Conservation (phyloP, 2,329 filamentous ascomycete species). For the Trichophyton schoenleinii region DNA sequence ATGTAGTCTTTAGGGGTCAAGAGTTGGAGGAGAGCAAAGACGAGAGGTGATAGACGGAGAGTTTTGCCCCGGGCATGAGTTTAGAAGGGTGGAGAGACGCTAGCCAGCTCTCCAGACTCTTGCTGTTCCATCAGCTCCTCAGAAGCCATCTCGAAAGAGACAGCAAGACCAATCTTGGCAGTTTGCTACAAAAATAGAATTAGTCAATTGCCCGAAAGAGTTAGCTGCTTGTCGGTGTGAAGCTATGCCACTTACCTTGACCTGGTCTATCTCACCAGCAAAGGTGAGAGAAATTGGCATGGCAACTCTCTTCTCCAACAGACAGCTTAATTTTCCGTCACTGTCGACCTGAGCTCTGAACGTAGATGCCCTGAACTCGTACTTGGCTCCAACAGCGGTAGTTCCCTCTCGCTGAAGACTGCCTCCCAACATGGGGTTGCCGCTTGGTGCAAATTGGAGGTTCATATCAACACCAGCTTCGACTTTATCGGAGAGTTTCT, state of each 20-base stretch:
- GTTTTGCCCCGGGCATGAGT: not conserved
- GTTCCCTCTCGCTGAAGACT: slow-evolving; percentile 72
- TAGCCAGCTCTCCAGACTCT: slow-evolving; percentile 40
- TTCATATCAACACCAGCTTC: slow-evolving; percentile 94
- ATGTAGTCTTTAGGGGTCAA: not conserved
- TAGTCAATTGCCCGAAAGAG: slow-evolving; percentile 4
- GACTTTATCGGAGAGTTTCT: slow-evolving; percentile 80
- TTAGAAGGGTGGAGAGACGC: slow-evolving; percentile 40
- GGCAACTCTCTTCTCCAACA: slow-evolving; percentile 91
- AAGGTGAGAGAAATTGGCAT: slow-evolving; percentile 89
- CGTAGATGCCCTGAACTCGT: slow-evolving; percentile 90
- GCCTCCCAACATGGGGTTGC: slow-evolving; percentile 59
- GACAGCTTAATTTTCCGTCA: slow-evolving; percentile 79
- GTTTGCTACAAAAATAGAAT: slow-evolving; percentile 52
- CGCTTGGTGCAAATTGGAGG: slow-evolving; percentile 60
- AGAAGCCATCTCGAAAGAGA: slow-evolving; percentile 74
- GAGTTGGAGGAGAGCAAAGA: not conserved
- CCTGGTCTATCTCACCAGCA: slow-evolving; percentile 91
- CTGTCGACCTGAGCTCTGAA: slow-evolving; percentile 96
- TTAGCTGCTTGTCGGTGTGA: not conserved
- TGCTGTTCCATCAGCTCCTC: slow-evolving; percentile 83
- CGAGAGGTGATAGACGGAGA: not conserved
- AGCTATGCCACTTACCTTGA: slow-evolving; percentile 54
- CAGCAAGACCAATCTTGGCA: slow-evolving; percentile 86
- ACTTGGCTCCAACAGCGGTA: slow-evolving; percentile 88